Base-by-base conservation (phyloP, 2,329 filamentous ascomycete genomes). In the Penicillium sp. region DNA sequence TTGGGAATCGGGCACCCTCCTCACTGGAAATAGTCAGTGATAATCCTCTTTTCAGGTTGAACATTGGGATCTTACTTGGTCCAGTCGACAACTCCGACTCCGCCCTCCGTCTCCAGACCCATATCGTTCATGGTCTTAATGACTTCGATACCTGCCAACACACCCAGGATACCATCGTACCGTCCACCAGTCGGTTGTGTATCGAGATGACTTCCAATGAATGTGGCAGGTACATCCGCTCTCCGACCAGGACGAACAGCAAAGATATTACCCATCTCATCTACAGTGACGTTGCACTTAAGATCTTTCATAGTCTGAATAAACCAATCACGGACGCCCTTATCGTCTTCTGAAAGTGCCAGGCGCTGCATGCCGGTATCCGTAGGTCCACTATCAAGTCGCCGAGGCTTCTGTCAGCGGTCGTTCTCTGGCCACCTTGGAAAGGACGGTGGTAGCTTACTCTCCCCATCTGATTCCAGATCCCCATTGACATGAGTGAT, bases 261-360 rank as follows among this genome's bases (percentile, higher is more conserved):
- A 68, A 93, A 94, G 58, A 88, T 88, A 62, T 93, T 94, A 19
- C 89, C 89, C 84, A 93, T 91, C 26, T 83, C 78, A 68, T 94
- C 90, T 1, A 90, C 73, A 0, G 81, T 86, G 8, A 89, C 79
- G 3, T 80, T 78, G 69, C 89, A 93, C 10, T 86, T 88, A 0
- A 91, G 75, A 0, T 75, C 76, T 63, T 83, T 74, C 1, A 84
- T 84, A 0, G 84, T 86, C 17, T 84, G 70, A 0, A 86, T 80
- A 60, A 94, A 91, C 89, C 89, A 94, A 69, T 89, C 84, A 37
- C 90, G 83, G 12, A 82, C 88, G 64, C 82, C 73, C 67, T 87
- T 89, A 69, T 93, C 90, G 2, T 84, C 77, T 63, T 91, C 84
- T 2, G 86, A 86, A 19, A 93, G 79, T 3, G 88, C 78, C 1